Percentiles rank a stretch among this genome's conserved stretches.
Conservation (phyloP, 805 yeast genomes). For the Metschnikowia proteae region DNA sequence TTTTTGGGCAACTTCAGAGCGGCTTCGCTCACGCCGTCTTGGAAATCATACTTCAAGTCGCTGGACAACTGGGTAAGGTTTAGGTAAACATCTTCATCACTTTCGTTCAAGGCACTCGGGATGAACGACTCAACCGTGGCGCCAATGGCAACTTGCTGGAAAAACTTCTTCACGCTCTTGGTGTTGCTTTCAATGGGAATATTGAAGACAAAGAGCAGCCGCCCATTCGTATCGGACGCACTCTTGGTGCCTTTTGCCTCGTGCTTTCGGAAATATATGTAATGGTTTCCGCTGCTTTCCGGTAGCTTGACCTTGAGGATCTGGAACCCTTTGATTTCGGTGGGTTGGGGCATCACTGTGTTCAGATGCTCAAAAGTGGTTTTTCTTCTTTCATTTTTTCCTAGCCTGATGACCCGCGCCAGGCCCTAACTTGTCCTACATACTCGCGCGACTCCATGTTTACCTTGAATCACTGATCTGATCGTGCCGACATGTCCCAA, state of each 20-base stretch:
- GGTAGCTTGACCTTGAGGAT: slow-evolving; percentile 48
- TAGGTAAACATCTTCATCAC: slow-evolving; percentile 42
- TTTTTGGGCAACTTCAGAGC: slow-evolving; percentile 60
- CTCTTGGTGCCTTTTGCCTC: slow-evolving; percentile 34
- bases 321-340: slow-evolving; percentile 56
- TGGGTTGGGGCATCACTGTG: slow-evolving; percentile 10
- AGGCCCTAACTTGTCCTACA: slow-evolving; percentile 1
- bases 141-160: slow-evolving; percentile 58
- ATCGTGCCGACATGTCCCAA: slow-evolving; percentile 1
- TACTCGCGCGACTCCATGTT: slow-evolving; percentile 3
- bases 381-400: slow-evolving; percentile 3
- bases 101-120: slow-evolving; percentile 35
- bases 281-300: slow-evolving; percentile 44
- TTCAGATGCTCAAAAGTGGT: background rate
- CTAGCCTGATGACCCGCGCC: slow-evolving; percentile 4
- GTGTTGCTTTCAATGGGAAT: slow-evolving; percentile 62
- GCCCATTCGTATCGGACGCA: slow-evolving; percentile 16
- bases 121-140: slow-evolving; percentile 53
- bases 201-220: slow-evolving; percentile 72
- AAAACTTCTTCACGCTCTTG: slow-evolving; percentile 50
- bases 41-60: slow-evolving; percentile 40
- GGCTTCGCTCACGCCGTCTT: slow-evolving; percentile 21
- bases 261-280: slow-evolving; percentile 65
- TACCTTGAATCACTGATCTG: background rate
- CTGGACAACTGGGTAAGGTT: slow-evolving; percentile 57